Percentiles rank a stretch among this genome's conserved stretches.
Conservation (phyloP, 2,329 filamentous ascomycete species). For the Sphaerulina vaccinii region DNA sequence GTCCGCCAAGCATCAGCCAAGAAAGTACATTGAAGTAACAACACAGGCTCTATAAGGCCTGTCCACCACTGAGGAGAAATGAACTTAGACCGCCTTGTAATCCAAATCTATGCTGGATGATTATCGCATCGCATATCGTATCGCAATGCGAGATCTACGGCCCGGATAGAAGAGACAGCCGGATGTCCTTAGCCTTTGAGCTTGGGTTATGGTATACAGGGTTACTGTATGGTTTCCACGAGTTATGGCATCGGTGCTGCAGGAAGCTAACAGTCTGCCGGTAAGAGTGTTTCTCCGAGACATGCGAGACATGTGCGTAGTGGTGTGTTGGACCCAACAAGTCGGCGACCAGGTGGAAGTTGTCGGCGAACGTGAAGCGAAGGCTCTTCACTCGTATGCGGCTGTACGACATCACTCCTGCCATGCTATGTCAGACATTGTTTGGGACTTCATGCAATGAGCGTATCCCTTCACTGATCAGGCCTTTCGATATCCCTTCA, state of each 20-base stretch:
- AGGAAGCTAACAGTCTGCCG: neutral
- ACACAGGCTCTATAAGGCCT: too few species aligned
- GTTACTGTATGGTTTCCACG: neutral
- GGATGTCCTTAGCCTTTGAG: neutral
- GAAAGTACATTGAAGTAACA: too few species aligned
- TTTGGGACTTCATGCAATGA: too few species aligned
- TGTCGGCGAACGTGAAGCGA: neutral
- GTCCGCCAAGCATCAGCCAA: too few species aligned
- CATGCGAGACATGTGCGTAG: neutral
- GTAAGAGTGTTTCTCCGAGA: neutral
- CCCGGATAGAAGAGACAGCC: neutral
- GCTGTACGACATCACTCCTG: neutral
- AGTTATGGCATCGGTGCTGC: neutral
- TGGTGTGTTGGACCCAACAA: neutral
- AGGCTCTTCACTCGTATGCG: neutral
- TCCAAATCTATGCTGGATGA: too few species aligned
- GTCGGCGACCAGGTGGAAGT: neutral
- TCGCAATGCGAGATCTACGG: slow-evolving; percentile 1
- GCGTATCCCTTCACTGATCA: too few species aligned
- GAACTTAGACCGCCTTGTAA: too few species aligned
- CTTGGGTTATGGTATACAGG: neutral
- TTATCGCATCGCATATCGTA: too few species aligned
- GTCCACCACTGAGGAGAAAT: too few species aligned
- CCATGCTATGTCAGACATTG: neutral
- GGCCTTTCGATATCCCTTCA: too few species aligned